These are phyloP conservation scores for Mallotus nudiflorus DNA, from an alignment of 345 rosid species.

Conservation along the genomic window DNA sequence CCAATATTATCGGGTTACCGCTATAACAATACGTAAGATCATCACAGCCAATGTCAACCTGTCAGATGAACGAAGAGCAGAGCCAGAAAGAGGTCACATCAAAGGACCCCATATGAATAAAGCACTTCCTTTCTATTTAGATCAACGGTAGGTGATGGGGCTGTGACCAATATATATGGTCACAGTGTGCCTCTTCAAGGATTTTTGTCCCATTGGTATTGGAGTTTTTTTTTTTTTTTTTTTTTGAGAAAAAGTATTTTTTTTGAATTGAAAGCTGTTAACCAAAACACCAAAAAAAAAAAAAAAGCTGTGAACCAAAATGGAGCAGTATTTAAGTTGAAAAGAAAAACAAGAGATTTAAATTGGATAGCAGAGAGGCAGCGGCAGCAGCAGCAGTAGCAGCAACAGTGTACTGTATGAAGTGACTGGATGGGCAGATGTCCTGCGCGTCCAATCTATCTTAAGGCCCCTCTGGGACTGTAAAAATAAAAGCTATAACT, in stretches of 20 bases:
- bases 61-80: conserved; percentile 34
- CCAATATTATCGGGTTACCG: not conserved
- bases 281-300: not conserved
- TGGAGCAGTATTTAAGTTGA: conserved; percentile 33
- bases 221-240: no score
- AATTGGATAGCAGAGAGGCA: conserved; percentile 39
- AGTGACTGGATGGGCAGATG: conserved; percentile 49
- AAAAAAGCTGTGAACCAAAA: conserved; percentile 35
- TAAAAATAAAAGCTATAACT: conserved; percentile 26
- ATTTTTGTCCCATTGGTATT: no score
- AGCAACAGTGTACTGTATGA: conserved; percentile 42
- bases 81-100: conserved; percentile 32
- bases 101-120: conserved; percentile 20
- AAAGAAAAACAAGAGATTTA: conserved; percentile 26
- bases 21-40: conserved; percentile 12
- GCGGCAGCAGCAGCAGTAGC: conserved; percentile 39
- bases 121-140: conserved; percentile 10
- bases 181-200: conserved; percentile 9
- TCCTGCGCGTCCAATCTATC: conserved; percentile 47
- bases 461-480: conserved; percentile 25
- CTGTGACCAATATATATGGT: conserved; percentile 31
- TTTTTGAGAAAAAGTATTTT: no score
- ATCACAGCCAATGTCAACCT: conserved; percentile 17
- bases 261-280: no score
- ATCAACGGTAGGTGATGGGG: conserved; percentile 34